Conservation (phyloP, 306 rosid genomes). For the Delonix regia region DNA sequence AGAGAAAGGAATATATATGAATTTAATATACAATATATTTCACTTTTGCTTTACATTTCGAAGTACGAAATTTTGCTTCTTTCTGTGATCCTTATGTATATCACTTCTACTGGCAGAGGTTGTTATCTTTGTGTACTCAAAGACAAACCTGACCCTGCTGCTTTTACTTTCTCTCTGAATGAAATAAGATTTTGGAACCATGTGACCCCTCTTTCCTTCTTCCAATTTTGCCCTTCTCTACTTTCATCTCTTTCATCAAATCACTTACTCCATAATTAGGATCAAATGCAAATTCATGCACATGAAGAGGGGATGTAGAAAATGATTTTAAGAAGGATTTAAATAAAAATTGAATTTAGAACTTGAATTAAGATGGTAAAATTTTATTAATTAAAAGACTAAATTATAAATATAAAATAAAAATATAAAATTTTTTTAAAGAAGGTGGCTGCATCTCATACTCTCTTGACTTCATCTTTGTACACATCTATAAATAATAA, state of each 20-base stretch:
- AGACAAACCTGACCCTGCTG: constrained; percentile 53
- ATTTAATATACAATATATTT: neutral
- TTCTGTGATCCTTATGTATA: constrained; percentile 49
- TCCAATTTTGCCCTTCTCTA: constrained; percentile 34
- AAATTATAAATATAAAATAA: no score
- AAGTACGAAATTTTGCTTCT: constrained; percentile 54
- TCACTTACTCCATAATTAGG: neutral
- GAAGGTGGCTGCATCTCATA: no score
- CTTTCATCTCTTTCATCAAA: neutral
- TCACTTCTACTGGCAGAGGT: constrained; percentile 68
- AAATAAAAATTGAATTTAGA: no score
- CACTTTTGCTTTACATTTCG: neutral
- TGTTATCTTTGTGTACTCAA: constrained; percentile 81
- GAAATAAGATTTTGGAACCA: constrained; percentile 44
- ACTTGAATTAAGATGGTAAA: no score
- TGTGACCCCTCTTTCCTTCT: constrained; percentile 35
- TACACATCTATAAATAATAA: no score
- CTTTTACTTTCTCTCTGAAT: constrained; percentile 1
- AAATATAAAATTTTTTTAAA: no score
- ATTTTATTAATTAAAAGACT: no score
- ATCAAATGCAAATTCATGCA: neutral
- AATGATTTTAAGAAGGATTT: no score
- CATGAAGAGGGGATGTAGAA: no score
- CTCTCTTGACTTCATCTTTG: no score
- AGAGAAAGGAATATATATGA: neutral